A percentile compares a stretch with the other conserved stretches of the same genome.
Conservation (phyloP, 805 yeast genomes). For the Kurtzmaniella cleridarum region DNA sequence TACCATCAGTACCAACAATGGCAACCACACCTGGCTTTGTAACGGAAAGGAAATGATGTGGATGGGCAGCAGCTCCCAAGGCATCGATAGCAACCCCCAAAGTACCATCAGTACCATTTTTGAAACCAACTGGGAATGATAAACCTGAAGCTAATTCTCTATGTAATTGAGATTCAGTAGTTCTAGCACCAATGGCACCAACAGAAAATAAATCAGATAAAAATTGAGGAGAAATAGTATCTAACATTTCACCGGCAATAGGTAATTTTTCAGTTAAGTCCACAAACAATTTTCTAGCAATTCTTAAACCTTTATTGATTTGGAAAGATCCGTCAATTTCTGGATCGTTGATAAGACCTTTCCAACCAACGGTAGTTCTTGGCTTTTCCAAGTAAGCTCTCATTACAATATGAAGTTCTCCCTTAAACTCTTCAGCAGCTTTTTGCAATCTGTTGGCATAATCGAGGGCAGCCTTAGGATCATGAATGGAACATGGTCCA, state of each 20-base stretch:
- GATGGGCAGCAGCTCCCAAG: constrained; percentile 82
- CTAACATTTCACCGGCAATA: constrained; percentile 96
- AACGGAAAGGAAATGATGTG: constrained; percentile 91
- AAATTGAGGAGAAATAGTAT: constrained; percentile 95
- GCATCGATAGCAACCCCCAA: constrained; percentile 95
- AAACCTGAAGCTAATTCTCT: constrained; percentile 96
- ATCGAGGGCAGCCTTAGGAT: constrained; percentile 86
- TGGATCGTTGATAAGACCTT: constrained; percentile 96
- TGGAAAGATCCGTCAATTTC: constrained; percentile 90
- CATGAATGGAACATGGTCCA: constrained; percentile 98
- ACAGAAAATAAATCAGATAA: constrained; percentile 87
- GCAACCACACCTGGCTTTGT: constrained; percentile 97
- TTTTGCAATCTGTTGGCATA: constrained; percentile 66
- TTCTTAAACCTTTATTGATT: constrained; percentile 89
- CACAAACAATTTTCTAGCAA: constrained; percentile 81
- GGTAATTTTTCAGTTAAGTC: constrained; percentile 81
- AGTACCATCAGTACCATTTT: constrained; percentile 96
- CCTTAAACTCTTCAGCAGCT: constrained; percentile 56
- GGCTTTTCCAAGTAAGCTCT: constrained; percentile 98
- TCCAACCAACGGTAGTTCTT: constrained; percentile 99
- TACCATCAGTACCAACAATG: constrained; percentile 93
- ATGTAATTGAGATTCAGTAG: constrained; percentile 96
- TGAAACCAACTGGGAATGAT: constrained; percentile 97
- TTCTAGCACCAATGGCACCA: constrained; percentile 99
- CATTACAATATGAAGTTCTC: constrained; percentile 85